Conservation (phyloP, 2,329 filamentous ascomycete species). For the Aspergillus amoenus region DNA sequence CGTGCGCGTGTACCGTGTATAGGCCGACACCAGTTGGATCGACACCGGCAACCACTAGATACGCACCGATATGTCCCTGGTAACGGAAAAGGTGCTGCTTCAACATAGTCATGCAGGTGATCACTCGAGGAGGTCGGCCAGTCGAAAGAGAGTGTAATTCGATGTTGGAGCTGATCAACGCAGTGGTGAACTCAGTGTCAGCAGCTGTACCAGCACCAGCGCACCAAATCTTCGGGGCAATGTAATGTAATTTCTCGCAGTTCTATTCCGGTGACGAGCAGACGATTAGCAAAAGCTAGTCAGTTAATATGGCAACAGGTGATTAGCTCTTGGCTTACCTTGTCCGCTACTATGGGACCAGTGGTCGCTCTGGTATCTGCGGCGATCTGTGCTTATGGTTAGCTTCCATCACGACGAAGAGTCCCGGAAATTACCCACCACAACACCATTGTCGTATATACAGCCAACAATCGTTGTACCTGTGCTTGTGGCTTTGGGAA, state of each 20-base stretch:
- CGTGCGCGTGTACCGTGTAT: constrained; percentile 98
- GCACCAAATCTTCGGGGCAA: constrained; percentile 98
- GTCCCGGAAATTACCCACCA: constrained; percentile 57
- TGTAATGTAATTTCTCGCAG: constrained; percentile 99
- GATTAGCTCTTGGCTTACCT: constrained; percentile 51
- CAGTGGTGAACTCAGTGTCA: constrained; percentile 98
- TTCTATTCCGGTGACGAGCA: constrained; percentile 57
- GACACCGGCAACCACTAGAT: constrained; percentile 93
- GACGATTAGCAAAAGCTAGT: not conserved
- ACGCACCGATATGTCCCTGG: constrained; percentile 96
- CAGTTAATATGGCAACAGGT: not conserved
- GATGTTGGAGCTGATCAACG: constrained; percentile 96
- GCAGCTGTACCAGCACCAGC: constrained; percentile 96
- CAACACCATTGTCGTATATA: constrained; percentile 92
- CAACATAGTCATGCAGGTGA: constrained; percentile 98
- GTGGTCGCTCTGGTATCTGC: constrained; percentile 97
- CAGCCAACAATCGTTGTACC: constrained; percentile 99
- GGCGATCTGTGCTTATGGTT: constrained; percentile 66
- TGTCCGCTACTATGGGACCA: constrained; percentile 98
- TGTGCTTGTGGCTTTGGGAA: constrained; percentile 97
- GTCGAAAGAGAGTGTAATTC: constrained; percentile 96
- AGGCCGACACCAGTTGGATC: constrained; percentile 94
- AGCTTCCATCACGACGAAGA: constrained; percentile 15
- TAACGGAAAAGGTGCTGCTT: constrained; percentile 99
- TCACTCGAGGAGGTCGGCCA: constrained; percentile 92